phyloP scores from a whole-genome alignment of 1,139 yeast genomes.

The Saccharomycopsis hybrid region DNA sequence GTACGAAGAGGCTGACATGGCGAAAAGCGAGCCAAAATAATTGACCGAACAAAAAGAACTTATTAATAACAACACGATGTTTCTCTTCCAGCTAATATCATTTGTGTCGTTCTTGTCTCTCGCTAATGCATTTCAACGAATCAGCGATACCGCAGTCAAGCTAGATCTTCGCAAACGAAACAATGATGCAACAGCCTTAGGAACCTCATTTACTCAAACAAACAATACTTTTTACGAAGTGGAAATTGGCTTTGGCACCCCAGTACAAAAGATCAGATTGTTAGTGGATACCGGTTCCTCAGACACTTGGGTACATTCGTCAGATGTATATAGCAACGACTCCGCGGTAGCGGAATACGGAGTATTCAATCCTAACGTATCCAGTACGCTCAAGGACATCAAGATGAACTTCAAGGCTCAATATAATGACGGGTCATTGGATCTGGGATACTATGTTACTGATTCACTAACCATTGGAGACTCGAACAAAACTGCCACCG shows the following conservation, averaged over 20 bases:
- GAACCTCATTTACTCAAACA: conserved; percentile 1
- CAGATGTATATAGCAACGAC: background rate
- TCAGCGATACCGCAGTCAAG: too few species aligned
- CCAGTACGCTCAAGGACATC: conserved; percentile 4
- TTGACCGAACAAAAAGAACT: too few species aligned
- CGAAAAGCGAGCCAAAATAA: too few species aligned
- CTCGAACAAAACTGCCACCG: conserved; percentile 3
- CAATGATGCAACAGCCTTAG: too few species aligned
- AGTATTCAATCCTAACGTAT: background rate
- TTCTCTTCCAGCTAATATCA: too few species aligned
- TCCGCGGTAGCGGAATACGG: conserved; percentile 3
- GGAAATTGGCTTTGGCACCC: conserved; percentile 12
- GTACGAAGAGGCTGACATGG: too few species aligned
- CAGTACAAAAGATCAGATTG: conserved; percentile 38
- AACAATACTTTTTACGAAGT: conserved; percentile 13
- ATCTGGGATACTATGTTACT: conserved; percentile 9
- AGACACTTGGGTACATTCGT: conserved; percentile 51
- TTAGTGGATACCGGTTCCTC: conserved; percentile 64
- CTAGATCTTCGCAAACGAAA: too few species aligned
- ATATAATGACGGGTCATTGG: conserved; percentile 6
- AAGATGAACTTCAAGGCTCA: background rate
- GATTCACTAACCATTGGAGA: conserved; percentile 11
- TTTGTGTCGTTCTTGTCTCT: too few species aligned
- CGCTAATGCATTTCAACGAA: too few species aligned
- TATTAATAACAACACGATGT: too few species aligned